A percentile compares a stretch with the other conserved stretches of the same genome.
phyloP scores from a whole-genome alignment of 2,329 filamentous ascomycete species.

The Colletotrichum somersetense region DNA sequence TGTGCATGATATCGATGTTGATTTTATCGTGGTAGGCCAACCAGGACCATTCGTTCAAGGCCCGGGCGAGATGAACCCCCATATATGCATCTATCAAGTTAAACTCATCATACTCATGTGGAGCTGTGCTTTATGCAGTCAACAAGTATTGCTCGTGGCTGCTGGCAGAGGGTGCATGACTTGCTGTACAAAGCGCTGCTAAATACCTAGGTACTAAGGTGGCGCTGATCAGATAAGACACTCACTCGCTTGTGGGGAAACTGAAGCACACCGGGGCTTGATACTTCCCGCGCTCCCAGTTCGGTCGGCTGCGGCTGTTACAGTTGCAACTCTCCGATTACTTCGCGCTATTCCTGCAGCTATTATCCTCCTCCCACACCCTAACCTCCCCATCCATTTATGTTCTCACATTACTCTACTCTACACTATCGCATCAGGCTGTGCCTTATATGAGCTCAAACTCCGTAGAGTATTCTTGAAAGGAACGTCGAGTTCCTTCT shows the following conservation, averaged over 20 bases:
- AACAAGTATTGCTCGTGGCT: neutral
- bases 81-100: neutral
- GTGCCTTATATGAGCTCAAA: neutral
- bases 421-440: neutral
- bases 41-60: neutral
- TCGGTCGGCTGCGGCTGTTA: neutral
- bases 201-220: neutral
- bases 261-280: slow-evolving; percentile 1
- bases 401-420: neutral
- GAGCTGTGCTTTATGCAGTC: neutral
- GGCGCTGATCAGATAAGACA: neutral
- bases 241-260: neutral
- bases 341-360: neutral
- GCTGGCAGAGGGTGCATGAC: neutral
- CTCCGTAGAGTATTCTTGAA: neutral
- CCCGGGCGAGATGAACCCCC: neutral
- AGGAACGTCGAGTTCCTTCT: neutral
- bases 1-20: neutral
- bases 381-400: neutral
- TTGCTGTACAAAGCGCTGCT: neutral
- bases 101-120: neutral
- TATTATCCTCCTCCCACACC: neutral
- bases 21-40: too few relatives aligned
- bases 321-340: neutral
- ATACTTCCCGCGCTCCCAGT: slow-evolving; percentile 2